phyloP scores from a whole-genome alignment of 2,329 filamentous ascomycete genomes.

The Chaetomiaceae sp. region DNA sequence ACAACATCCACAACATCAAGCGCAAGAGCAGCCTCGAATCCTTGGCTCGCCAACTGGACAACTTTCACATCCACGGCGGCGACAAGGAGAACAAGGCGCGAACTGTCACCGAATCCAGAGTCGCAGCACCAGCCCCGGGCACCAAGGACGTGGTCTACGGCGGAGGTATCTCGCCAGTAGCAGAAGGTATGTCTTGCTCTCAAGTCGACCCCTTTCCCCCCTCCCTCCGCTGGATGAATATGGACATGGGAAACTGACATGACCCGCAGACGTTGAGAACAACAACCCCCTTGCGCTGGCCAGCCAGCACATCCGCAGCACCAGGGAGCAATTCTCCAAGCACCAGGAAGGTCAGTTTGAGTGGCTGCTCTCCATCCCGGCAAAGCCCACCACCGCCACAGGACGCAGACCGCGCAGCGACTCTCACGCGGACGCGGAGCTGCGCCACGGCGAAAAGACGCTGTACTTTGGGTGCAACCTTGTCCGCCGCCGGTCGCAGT shows the following conservation, averaged over 20 bases:
- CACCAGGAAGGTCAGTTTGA: slow-evolving; percentile 48
- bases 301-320: slow-evolving; percentile 25
- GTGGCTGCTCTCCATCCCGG: slow-evolving; percentile 42
- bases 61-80: slow-evolving; percentile 30
- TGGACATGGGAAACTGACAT: neutral
- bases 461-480: slow-evolving; percentile 51
- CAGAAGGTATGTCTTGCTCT: slow-evolving; percentile 7
- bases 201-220: neutral
- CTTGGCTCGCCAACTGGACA: slow-evolving; percentile 31
- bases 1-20: slow-evolving; percentile 29
- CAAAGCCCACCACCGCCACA: slow-evolving; percentile 8
- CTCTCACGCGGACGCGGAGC: slow-evolving; percentile 16
- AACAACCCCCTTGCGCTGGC: slow-evolving; percentile 27
- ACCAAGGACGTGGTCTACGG: neutral
- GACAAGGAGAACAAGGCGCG: slow-evolving; percentile 22
- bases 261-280: slow-evolving; percentile 7
- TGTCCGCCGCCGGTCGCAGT: slow-evolving; percentile 35
- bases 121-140: neutral
- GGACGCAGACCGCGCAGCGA: slow-evolving; percentile 15
- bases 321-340: slow-evolving; percentile 34
- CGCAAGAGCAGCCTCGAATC: slow-evolving; percentile 28
- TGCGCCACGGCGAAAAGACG: slow-evolving; percentile 26
- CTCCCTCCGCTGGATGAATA: no score
- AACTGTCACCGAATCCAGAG: neutral
- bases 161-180: neutral